Base-by-base conservation (phyloP, 78 protist species). In the Dictyostelium intermedium region DNA sequence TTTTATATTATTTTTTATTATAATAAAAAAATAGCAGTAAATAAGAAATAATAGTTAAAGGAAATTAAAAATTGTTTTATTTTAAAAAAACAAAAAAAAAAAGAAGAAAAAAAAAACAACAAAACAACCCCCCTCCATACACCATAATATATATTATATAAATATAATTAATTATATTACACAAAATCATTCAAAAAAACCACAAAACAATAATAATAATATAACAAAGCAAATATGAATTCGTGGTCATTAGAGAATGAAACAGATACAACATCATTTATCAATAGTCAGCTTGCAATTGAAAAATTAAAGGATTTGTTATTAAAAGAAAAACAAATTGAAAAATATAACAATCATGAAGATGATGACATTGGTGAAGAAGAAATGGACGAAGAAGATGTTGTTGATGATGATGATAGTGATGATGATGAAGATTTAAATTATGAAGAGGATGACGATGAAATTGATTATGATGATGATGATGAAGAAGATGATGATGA, bases 181-280 rank as follows among this genome's bases (percentile, higher is more conserved):
- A n/a, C n/a, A n/a, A n/a, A 39, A 39, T 39, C 43, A 39, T 39
- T 39, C 4, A 39, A 39, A 39, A 39, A 39, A 39, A 39, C n/a
- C n/a, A n/a, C n/a, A 39, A 39, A 56, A 56, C 25, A 8, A 20
- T 14, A n/a, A n/a, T n/a, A n/a, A 20, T 53, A 53, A 20, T 18
- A 50, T 50, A 14, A 53, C 14, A 53, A 20, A 20, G 4, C 66
- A 56, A 56, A 79, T 27, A 45, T 25, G 41, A 35, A 35, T 23
- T 78, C 83, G 14, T 79, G 69, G 69, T 41, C 39, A 23, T 13
- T 35, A 79, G 69, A 79, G 43, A 79, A 30, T 79, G 69, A 79
- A 30, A 25, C 70, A 30, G 69, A 79, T 27, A 47, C 61, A 45
- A 50, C 60, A 41, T 41, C 45, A 78, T 5, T 20, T 34, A 23